phyloP scores from a whole-genome alignment of 176 grass and related monocot species.

The Avena atlantica region DNA sequence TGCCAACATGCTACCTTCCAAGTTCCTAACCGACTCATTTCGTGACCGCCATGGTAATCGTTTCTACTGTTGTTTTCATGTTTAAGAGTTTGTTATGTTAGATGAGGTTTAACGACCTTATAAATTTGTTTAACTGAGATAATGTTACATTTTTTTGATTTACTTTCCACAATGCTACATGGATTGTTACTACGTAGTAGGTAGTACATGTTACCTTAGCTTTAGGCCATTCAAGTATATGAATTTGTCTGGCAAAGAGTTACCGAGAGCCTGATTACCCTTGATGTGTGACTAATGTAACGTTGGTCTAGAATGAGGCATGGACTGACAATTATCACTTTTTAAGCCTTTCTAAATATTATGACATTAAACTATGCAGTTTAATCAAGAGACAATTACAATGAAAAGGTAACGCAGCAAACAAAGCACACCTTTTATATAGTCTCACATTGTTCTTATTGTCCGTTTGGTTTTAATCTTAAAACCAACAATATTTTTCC shows the following conservation, averaged over 20 bases:
- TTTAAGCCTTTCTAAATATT: neutral
- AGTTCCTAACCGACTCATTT: conserved; percentile 87
- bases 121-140: neutral
- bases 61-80: neutral
- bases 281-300: neutral
- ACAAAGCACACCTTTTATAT: conserved; percentile 5
- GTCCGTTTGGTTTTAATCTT: conserved; percentile 5
- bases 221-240: conserved; percentile 13
- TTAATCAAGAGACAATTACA: conserved; percentile 1
- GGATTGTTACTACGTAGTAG: neutral
- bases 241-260: neutral
- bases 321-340: neutral
- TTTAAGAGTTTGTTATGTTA: neutral
- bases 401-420: conserved; percentile 1
- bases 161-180: neutral
- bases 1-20: conserved; percentile 88
- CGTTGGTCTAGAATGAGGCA: neutral
- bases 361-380: neutral
- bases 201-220: neutral
- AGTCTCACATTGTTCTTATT: neutral
- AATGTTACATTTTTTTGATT: neutral
- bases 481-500: neutral
- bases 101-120: neutral
- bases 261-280: neutral
- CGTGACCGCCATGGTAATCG: conserved; percentile 66